Percentiles rank a stretch among this genome's conserved stretches.
Conservation (phyloP, 345 rosid genomes). For the Gynandropsis gynandra region DNA sequence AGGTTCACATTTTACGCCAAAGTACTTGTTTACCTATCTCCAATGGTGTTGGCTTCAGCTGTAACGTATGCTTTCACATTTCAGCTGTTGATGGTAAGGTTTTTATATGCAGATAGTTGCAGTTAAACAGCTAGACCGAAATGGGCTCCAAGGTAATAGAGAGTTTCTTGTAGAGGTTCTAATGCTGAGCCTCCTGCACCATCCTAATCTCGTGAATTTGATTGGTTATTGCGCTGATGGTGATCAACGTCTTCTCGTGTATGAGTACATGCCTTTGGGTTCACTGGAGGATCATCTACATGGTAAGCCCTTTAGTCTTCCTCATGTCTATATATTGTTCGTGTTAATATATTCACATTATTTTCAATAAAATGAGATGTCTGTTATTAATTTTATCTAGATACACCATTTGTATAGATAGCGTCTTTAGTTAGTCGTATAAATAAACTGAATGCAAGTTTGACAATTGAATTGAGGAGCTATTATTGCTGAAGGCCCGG, state of each 20-base stretch:
- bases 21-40: too few species aligned
- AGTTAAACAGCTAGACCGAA: conserved; percentile 86
- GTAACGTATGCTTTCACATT: too few species aligned
- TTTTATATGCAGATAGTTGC: conserved; percentile 68
- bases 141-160: conserved; percentile 96
- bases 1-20: too few species aligned
- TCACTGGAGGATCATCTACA: conserved; percentile 95
- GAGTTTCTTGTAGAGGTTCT: conserved; percentile 98
- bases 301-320: conserved; percentile 35
- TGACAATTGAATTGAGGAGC: too few species aligned
- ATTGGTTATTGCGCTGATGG: conserved; percentile 99
- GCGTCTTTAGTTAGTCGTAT: too few species aligned
- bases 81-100: not conserved
- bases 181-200: conserved; percentile 96
- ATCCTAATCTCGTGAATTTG: conserved; percentile 83
- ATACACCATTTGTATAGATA: too few species aligned
- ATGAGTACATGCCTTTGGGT: conserved; percentile 92
- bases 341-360: too few species aligned
- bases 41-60: too few species aligned
- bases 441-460: too few species aligned
- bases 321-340: conserved; percentile 1
- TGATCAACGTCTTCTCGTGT: conserved; percentile 93
- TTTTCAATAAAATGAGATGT: too few species aligned
- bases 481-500: too few species aligned
- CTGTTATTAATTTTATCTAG: too few species aligned